Evolutionary conservation across 106 monocot species (phyloP).

Genomic region (Platanthera zijinensis): DNA sequence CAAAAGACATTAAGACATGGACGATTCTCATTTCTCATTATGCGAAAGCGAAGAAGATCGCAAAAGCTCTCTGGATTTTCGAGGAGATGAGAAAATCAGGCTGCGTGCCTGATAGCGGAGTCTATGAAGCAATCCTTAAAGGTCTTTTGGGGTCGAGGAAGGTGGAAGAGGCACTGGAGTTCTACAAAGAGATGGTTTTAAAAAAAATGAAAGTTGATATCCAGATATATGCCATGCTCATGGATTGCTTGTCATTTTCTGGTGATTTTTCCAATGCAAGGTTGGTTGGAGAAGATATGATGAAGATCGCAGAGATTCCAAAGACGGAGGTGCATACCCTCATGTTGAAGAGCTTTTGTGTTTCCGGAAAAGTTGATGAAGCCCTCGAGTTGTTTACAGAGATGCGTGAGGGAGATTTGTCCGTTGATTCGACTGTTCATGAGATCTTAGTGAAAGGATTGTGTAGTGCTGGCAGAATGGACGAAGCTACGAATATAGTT

Average conservation of each 20-base stretch:
- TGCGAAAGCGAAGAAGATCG: constrained; percentile 46
- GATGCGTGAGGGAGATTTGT: constrained; percentile 25
- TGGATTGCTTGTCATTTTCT: constrained; percentile 30
- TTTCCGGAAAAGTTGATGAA: constrained; percentile 43
- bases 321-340: constrained; percentile 29
- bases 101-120: constrained; percentile 30
- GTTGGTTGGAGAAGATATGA: constrained; percentile 58
- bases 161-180: constrained; percentile 63
- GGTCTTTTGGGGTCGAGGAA: constrained; percentile 39
- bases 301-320: constrained; percentile 23
- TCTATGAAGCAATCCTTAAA: constrained; percentile 37
- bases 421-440: constrained; percentile 12
- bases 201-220: constrained; percentile 24
- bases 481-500: constrained; percentile 45
- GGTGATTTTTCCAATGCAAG: constrained; percentile 27
- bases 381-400: constrained; percentile 41
- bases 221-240: constrained; percentile 31
- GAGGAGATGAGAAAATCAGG: constrained; percentile 52
- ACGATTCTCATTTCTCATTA: constrained; percentile 62
- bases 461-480: constrained; percentile 40
- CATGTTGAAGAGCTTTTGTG: constrained; percentile 62
- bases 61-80: constrained; percentile 46
- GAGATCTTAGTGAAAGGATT: constrained; percentile 48
- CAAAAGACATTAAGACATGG: constrained; percentile 71
- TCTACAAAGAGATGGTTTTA: constrained; percentile 69